Percentiles rank a stretch among this genome's conserved stretches.
phyloP scores from a whole-genome alignment of 257 asterid species.

The Nicotiana undulata region DNA sequence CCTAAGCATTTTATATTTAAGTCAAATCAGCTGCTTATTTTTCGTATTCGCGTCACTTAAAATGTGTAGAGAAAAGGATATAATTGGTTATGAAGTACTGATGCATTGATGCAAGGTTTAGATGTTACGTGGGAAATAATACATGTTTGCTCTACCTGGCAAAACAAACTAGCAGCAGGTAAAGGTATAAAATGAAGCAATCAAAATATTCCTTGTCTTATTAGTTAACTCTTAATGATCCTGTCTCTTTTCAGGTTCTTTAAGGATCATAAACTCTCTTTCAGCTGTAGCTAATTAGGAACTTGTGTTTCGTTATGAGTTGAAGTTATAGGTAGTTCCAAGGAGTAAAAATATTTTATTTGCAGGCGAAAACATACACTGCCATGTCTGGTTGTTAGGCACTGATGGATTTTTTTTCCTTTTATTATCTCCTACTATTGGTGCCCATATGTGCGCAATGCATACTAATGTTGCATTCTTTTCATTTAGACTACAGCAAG shows the following conservation, averaged over 20 bases:
- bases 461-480: neutral
- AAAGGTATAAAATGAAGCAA: neutral
- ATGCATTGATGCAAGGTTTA: neutral
- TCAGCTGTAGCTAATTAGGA: neutral
- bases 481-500: constrained; percentile 18
- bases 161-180: neutral
- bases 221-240: neutral
- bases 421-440: neutral
- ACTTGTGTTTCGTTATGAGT: neutral
- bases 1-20: neutral
- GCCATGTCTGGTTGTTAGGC: neutral
- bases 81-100: neutral
- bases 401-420: neutral
- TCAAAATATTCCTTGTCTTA: neutral
- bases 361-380: neutral
- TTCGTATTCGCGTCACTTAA: neutral
- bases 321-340: neutral
- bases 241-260: neutral
- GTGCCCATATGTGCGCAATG: neutral
- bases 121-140: neutral
- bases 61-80: neutral
- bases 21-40: neutral
- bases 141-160: neutral
- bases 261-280: neutral
- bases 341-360: neutral